Base-by-base conservation (phyloP, 352 stramenopile species). In the Phytophthora pisi region DNA sequence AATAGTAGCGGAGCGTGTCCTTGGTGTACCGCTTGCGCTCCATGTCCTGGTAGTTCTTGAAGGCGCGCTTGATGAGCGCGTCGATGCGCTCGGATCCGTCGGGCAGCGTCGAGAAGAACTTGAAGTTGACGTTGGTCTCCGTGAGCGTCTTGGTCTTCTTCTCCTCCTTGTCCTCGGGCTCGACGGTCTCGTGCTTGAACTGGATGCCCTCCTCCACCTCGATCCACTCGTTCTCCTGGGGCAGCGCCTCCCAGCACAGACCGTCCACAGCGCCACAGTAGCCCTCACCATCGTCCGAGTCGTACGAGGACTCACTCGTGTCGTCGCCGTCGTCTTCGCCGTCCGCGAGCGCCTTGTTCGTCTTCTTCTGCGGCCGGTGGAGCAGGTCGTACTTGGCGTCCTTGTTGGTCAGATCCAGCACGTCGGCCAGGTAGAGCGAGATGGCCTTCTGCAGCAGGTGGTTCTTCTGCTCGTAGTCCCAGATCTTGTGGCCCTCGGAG, bases 401-500 rank as follows among this genome's bases (percentile, higher is more conserved):
- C 49, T 75, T 79, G 30, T 60, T 72, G 30, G 73, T 68, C 23
- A 90, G 70, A 23, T 76, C 58, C 9, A 86, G 63, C 23, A 74
- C 64, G 36, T 77, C 68, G n/a, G 74, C 66, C 49, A 89, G 47
- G 52, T 86, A 78, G 40, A 80, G 42, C 10, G 74, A 63, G 58
- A 90, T 81, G 54, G 81, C 81, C 57, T 84, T 86, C 62, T 86
- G 75, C 26, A 90, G 66, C 51, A 90, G 58, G 24, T 81, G 56
- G 46, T 82, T 82, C 53, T 85, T 72, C 51, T 83, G 61, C 7
- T 85, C 66, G 30, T 79, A 69, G 58, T 81, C 72, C 42, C 69
- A 72, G 54, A 82, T 55, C 45, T 81, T 79, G 72, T 60, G 4
- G 24, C 78, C 78, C 31, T 54, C 70, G 26, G 51, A 31, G 42